Evolutionary conservation across 148 eudicot species (phyloP).

Genomic region (Talinum fruticosum): DNA sequence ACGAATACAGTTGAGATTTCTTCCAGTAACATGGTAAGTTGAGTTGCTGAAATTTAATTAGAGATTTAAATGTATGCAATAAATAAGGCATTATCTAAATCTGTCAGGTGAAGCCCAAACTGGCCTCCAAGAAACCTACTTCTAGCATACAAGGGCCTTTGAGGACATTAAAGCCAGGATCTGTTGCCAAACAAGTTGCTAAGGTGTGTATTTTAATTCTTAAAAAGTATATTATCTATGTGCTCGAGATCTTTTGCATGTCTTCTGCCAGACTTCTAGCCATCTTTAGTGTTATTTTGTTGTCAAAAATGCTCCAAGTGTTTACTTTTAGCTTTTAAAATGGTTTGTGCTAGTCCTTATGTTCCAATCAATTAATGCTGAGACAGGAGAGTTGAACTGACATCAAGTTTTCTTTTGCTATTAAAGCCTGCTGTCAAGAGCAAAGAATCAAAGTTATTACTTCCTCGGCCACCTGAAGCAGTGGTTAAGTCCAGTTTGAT

Average conservation of each 20-base stretch:
- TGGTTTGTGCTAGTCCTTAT: background rate
- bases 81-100: constrained; percentile 10
- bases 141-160: constrained; percentile 35
- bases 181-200: constrained; percentile 37
- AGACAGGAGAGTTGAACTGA: constrained; percentile 18
- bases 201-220: constrained; percentile 38
- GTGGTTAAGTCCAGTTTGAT: constrained; percentile 31
- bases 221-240: background rate
- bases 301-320: background rate
- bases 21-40: constrained; percentile 45
- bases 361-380: background rate
- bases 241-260: background rate
- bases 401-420: constrained; percentile 12
- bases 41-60: background rate
- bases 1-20: constrained; percentile 34
- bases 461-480: constrained; percentile 42
- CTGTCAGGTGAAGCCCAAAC: constrained; percentile 45
- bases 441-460: constrained; percentile 34
- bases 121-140: constrained; percentile 40
- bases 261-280: background rate
- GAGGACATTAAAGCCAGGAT: constrained; percentile 37
- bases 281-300: constrained; percentile 1
- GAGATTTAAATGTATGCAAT: constrained; percentile 7
- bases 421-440: constrained; percentile 41
- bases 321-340: background rate